These are phyloP conservation scores for Phytophthora fragariae DNA, from an alignment of 352 stramenopile genomes.

Conservation along the genomic window DNA sequence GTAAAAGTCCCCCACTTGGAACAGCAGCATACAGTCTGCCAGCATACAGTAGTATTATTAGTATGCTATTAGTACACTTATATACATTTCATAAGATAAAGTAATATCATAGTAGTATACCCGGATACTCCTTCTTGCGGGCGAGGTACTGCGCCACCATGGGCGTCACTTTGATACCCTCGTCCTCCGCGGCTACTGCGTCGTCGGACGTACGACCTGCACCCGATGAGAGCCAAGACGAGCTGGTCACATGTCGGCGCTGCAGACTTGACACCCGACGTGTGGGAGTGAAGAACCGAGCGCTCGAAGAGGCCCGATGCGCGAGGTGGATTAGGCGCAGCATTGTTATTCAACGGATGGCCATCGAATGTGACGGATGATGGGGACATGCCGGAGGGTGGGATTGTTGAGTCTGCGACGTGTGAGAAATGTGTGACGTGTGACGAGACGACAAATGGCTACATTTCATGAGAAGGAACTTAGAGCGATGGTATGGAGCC, in stretches of 20 bases:
- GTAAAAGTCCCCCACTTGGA: conserved; percentile 89
- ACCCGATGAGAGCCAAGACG: conserved; percentile 27
- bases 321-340: conserved; percentile 10
- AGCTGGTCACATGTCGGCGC: conserved; percentile 15
- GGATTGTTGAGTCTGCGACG: conserved; percentile 6
- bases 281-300: conserved; percentile 3
- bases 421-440: neutral
- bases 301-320: conserved; percentile 8
- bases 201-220: neutral
- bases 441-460: neutral
- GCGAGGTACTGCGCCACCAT: conserved; percentile 81
- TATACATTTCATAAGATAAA: neutral
- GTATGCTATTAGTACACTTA: neutral
- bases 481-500: too few relatives aligned
- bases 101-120: conserved; percentile 10
- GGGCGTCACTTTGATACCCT: conserved; percentile 46
- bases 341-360: conserved; percentile 20
- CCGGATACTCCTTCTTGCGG: conserved; percentile 82
- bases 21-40: conserved; percentile 82
- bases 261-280: neutral
- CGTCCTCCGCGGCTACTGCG: conserved; percentile 8
- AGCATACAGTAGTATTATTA: neutral
- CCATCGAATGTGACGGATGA: conserved; percentile 12
- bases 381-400: conserved; percentile 8
- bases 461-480: neutral